Evolutionary conservation across 305 asterid species (phyloP), one percentile per base, ranked within the genome.

Genomic region (Rubia balearica): DNA sequence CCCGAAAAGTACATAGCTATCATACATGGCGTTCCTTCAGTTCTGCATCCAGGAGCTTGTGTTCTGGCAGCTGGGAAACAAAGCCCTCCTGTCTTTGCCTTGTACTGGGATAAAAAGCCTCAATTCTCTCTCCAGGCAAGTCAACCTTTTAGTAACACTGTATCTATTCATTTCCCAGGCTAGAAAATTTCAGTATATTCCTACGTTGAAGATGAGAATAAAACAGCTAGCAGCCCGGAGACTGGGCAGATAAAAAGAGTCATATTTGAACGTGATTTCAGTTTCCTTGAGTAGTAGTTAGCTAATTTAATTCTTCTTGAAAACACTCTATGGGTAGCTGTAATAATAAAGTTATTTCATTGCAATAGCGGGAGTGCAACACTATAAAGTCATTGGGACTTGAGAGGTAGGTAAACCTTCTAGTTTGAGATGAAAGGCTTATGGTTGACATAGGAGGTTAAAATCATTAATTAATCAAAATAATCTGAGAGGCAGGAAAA

Each of bases 1-100:
- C 97, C 98, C 48, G 98, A 93, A 81, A 93, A 89, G 76, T 93
- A 93, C 68, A 41, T 93, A 74, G 96, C 96, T 71, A 78, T 90
- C 70, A 73, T 88, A 64, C 85, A 85, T 33, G 96, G 96, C 77
- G 92, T 89, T 65, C 97, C 97, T 67, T 88, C 90, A 12, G 86
- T 89, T 75, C 84, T 93, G 74, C 97, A 93, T 82, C 96, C 97
- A 7, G 98, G 97, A 70, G 97, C 98, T 80, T 89, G 92, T 81
- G 76, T 90, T 71, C 79, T 93, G 78, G 89, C 96, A 42, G 89
- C 89, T 69, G 97, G 98, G 77, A 90, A 86, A 86, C 96, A 90
- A 85, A 81, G 87, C 46, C 90, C 97, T 73, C 96, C 98, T 11
- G 74, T 85, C 57, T 89, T 89, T 76, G 94, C 86, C 63, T 81